A percentile compares a stretch with the other conserved stretches of the same genome.
phyloP scores from a whole-genome alignment of 768 basidiomycete species.

The Trametes villosa region DNA sequence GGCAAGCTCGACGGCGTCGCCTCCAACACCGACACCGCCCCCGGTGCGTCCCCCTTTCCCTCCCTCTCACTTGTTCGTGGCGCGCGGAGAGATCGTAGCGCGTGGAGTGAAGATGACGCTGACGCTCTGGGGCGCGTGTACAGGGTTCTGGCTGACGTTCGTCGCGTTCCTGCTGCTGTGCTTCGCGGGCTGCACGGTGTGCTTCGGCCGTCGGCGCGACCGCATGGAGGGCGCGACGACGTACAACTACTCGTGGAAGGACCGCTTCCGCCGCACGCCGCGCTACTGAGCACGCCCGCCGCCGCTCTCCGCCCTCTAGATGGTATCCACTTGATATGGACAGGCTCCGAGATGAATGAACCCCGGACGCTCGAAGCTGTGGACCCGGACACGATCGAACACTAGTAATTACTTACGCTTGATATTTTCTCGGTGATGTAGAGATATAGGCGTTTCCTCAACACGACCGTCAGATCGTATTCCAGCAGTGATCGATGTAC shows the following conservation, averaged over 20 bases:
- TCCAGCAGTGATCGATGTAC: too few species aligned
- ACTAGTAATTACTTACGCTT: too few species aligned
- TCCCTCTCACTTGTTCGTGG: neutral
- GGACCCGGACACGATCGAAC: too few species aligned
- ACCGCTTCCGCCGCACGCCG: conserved; percentile 32
- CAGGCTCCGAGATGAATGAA: too few species aligned
- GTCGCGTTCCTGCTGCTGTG: conserved; percentile 64
- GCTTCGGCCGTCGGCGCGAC: conserved; percentile 64
- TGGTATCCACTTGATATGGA: too few species aligned
- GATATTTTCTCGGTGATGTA: too few species aligned
- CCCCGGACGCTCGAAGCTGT: too few species aligned
- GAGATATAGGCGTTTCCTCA: too few species aligned
- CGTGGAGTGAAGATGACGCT: too few species aligned
- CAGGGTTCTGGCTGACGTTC: conserved; percentile 81
- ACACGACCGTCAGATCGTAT: too few species aligned
- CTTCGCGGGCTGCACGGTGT: conserved; percentile 69
- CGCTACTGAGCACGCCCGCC: conserved; percentile 14
- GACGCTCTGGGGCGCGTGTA: neutral
- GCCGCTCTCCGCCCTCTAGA: too few species aligned
- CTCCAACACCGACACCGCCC: conserved; percentile 28
- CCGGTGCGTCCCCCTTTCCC: neutral
- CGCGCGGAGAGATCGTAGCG: neutral
- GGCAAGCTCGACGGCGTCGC: conserved; percentile 48
- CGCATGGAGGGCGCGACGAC: conserved; percentile 47
- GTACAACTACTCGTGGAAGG: conserved; percentile 38